Percentiles rank a stretch among this genome's conserved stretches.
Conservation (phyloP, 208 protist species). For the Trypanosoma melophagium region DNA sequence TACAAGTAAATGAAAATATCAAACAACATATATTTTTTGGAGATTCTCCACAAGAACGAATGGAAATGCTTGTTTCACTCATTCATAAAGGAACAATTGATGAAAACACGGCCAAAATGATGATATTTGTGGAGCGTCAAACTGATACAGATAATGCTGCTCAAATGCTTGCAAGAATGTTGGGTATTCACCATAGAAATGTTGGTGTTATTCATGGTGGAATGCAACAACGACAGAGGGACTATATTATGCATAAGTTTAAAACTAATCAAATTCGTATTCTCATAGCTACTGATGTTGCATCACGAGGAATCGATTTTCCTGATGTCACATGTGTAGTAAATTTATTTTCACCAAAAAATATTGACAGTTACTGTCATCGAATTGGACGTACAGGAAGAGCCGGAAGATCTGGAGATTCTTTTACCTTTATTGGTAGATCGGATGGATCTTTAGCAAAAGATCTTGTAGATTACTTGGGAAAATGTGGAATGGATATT, state of each 20-base stretch:
- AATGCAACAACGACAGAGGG: slow-evolving; percentile 87
- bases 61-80: slow-evolving; percentile 62
- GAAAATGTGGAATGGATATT: slow-evolving; percentile 59
- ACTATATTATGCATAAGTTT: slow-evolving; percentile 89
- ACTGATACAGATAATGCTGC: slow-evolving; percentile 77
- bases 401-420: slow-evolving; percentile 77
- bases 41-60: slow-evolving; percentile 51
- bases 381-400: slow-evolving; percentile 94
- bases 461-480: slow-evolving; percentile 73
- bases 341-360: slow-evolving; percentile 92
- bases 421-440: slow-evolving; percentile 82
- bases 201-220: slow-evolving; percentile 94
- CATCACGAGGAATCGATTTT: slow-evolving; percentile 94
- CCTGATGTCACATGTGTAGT: slow-evolving; percentile 92
- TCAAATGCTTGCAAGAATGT: slow-evolving; percentile 50
- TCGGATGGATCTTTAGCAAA: slow-evolving; percentile 53
- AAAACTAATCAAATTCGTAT: slow-evolving; percentile 84
- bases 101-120: slow-evolving; percentile 82
- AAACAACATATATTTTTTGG: slow-evolving; percentile 74
- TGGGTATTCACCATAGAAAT: slow-evolving; percentile 71
- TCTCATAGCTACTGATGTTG: slow-evolving; percentile 94
- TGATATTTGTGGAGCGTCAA: slow-evolving; percentile 93
- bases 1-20: slow-evolving; percentile 87
- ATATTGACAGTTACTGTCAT: slow-evolving; percentile 95
- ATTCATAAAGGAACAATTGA: slow-evolving; percentile 84